Evolutionary conservation across 2,329 filamentous ascomycete species (phyloP).

Genomic region (Alternaria novae-zelandiae): DNA sequence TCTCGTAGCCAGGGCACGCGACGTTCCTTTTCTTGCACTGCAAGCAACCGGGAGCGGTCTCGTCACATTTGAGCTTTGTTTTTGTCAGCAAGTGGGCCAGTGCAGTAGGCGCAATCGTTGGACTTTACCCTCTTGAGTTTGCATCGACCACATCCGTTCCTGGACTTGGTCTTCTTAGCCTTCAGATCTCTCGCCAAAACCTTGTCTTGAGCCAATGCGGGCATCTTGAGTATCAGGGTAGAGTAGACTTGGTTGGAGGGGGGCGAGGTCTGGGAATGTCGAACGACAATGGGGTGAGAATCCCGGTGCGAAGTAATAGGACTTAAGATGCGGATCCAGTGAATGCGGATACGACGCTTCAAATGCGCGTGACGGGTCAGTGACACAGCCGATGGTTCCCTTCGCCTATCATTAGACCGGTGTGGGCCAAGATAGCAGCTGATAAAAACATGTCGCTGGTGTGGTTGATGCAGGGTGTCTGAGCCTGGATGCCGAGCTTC

Average conservation of each 20-base stretch:
- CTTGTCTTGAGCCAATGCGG: slow-evolving; percentile 37
- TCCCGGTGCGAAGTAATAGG: slow-evolving; percentile 19
- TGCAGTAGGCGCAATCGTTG: not conserved
- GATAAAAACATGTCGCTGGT: slow-evolving; percentile 33
- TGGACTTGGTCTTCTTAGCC: slow-evolving; percentile 45
- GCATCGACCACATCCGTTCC: slow-evolving; percentile 45
- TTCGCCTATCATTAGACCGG: slow-evolving; percentile 26
- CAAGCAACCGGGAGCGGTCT: slow-evolving; percentile 51
- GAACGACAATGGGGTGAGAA: slow-evolving; percentile 27
- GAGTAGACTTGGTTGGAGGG: slow-evolving; percentile 2
- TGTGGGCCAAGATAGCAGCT: slow-evolving; percentile 34
- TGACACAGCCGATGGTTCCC: slow-evolving; percentile 36
- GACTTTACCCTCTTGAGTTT: slow-evolving; percentile 43
- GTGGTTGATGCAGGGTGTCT: slow-evolving; percentile 23
- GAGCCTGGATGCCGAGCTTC: slow-evolving; percentile 32
- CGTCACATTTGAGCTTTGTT: slow-evolving; percentile 53
- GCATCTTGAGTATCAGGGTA: slow-evolving; percentile 30
- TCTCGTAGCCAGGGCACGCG: slow-evolving; percentile 56
- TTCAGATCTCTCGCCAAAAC: slow-evolving; percentile 34
- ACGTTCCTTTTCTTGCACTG: slow-evolving; percentile 53
- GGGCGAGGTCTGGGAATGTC: slow-evolving; percentile 20
- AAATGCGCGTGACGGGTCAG: slow-evolving; percentile 29
- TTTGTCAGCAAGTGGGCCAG: slow-evolving; percentile 21
- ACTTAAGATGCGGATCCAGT: slow-evolving; percentile 27
- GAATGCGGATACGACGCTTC: slow-evolving; percentile 18